phyloP scores from a whole-genome alignment of 1,139 yeast genomes.

The Candida buenavistaensis region DNA sequence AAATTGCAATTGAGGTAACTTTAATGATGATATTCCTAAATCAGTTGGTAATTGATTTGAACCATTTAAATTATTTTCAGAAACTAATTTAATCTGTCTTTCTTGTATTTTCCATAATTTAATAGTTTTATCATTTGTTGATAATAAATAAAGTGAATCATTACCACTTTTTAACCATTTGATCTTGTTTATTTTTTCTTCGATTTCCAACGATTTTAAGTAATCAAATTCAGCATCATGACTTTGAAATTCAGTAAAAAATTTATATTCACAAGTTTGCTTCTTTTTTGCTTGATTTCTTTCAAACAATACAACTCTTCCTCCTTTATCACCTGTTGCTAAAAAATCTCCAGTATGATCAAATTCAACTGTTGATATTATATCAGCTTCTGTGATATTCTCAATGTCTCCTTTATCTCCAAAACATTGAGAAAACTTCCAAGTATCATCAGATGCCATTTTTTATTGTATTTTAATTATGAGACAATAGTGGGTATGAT shows the following conservation, averaged over 20 bases:
- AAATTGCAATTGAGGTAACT: slow-evolving; percentile 81
- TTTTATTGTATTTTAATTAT: not conserved
- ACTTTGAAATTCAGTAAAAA: slow-evolving; percentile 95
- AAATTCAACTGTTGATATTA: slow-evolving; percentile 95
- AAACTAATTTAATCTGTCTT: slow-evolving; percentile 86
- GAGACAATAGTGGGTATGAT: too few relatives aligned
- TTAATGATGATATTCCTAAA: slow-evolving; percentile 42
- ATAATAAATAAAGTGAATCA: slow-evolving; percentile 82
- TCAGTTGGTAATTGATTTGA: slow-evolving; percentile 21
- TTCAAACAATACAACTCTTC: slow-evolving; percentile 94
- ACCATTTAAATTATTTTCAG: slow-evolving; percentile 80
- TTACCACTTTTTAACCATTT: slow-evolving; percentile 92
- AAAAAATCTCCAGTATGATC: slow-evolving; percentile 92
- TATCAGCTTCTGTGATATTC: slow-evolving; percentile 95
- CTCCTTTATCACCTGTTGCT: slow-evolving; percentile 99
- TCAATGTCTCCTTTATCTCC: slow-evolving; percentile 98
- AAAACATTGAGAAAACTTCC: slow-evolving; percentile 89
- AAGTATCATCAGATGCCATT: slow-evolving; percentile 33
- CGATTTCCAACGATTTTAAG: slow-evolving; percentile 91
- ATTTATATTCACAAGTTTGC: slow-evolving; percentile 79
- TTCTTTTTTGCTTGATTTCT: slow-evolving; percentile 77
- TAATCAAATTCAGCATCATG: slow-evolving; percentile 99
- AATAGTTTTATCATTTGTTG: slow-evolving; percentile 96
- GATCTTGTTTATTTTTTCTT: slow-evolving; percentile 96
- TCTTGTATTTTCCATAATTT: slow-evolving; percentile 96